Conservation (phyloP, 192 early-diverging fungal genomes). For the Coemansia guatemalensis region DNA sequence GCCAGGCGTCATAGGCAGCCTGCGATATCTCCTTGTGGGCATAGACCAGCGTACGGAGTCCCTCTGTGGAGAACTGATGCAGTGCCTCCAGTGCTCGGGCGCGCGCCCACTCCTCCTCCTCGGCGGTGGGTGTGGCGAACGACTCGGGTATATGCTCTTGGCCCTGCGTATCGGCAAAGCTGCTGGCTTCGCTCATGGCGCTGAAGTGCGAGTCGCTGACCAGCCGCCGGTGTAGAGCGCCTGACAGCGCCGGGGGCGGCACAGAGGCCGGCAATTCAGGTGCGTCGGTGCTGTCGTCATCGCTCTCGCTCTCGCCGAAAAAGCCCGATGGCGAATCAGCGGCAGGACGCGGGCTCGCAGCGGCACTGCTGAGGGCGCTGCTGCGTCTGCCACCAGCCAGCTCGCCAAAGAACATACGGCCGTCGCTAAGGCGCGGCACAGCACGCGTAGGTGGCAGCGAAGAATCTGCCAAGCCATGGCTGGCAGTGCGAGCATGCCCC, state of each 20-base stretch:
- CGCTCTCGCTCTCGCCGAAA: not conserved
- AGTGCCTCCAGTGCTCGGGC: conserved; percentile 63
- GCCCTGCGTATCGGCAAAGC: conserved; percentile 43
- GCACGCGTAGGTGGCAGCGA: not conserved
- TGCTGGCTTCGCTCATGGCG: conserved; percentile 36
- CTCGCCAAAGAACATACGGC: conserved; percentile 15
- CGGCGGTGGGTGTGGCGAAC: conserved; percentile 32
- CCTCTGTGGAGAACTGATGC: conserved; percentile 71
- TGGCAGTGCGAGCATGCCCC: no score
- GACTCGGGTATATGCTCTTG: conserved; percentile 25
- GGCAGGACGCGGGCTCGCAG: no score
- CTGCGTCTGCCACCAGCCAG: not conserved
- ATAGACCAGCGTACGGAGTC: conserved; percentile 81
- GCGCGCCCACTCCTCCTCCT: conserved; percentile 66
- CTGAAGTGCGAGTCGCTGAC: conserved; percentile 50
- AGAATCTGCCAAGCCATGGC: no score
- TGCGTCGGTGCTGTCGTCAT: not conserved
- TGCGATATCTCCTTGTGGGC: conserved; percentile 66
- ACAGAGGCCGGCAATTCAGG: not conserved
- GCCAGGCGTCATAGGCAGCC: conserved; percentile 69
- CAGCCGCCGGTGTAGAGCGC: conserved; percentile 20
- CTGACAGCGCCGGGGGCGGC: not conserved
- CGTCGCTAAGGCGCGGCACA: conserved; percentile 8
- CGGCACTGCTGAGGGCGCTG: no score
- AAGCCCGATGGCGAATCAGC: no score